phyloP scores from a whole-genome alignment of 257 asterid species.

The Oldenlandia corymbosa region DNA sequence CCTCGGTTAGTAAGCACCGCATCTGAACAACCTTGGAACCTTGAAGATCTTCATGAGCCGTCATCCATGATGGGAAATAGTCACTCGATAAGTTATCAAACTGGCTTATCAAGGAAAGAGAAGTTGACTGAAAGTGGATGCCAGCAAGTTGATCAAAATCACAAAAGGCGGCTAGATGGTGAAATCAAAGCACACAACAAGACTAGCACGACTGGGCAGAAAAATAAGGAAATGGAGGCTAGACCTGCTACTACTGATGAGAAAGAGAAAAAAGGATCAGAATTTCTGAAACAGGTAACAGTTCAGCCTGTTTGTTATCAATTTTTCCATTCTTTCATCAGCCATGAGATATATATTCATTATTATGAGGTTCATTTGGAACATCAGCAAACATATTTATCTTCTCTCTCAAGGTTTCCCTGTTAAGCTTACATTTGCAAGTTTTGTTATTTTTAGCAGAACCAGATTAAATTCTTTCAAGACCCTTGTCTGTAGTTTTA shows the following conservation, averaged over 20 bases:
- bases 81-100: constrained; percentile 8
- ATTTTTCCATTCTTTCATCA: background rate
- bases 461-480: background rate
- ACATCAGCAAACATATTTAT: background rate
- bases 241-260: constrained; percentile 33
- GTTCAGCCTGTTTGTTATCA: background rate
- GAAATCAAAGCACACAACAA: constrained; percentile 27
- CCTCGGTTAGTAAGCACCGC: constrained; percentile 49
- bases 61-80: constrained; percentile 9
- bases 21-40: constrained; percentile 33
- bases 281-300: constrained; percentile 69
- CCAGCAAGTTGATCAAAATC: constrained; percentile 29
- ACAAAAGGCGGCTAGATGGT: constrained; percentile 22
- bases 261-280: constrained; percentile 64
- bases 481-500: background rate
- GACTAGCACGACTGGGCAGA: constrained; percentile 18
- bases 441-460: background rate
- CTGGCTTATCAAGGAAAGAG: constrained; percentile 30
- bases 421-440: background rate
- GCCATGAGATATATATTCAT: background rate
- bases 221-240: constrained; percentile 22
- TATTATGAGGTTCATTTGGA: background rate
- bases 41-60: constrained; percentile 20
- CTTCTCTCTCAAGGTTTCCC: background rate
- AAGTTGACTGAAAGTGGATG: constrained; percentile 22